Base-by-base conservation (phyloP, 2,329 filamentous ascomycete species). In the Aspergillus sergii region DNA sequence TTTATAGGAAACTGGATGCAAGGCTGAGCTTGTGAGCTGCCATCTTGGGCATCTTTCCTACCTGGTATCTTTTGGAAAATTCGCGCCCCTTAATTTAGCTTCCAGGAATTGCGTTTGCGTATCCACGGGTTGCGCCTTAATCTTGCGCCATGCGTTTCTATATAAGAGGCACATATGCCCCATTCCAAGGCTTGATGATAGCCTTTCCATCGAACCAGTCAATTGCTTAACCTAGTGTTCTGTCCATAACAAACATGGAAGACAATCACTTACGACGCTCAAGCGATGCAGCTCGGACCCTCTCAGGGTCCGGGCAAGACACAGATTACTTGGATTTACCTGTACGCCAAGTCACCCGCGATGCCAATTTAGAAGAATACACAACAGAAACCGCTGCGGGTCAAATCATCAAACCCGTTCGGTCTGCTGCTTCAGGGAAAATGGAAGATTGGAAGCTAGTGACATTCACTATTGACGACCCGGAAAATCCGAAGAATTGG, bases 401-500 rank as follows among this genome's bases (percentile, higher is more conserved):
- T n/a, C 81, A 86, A 59, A 91, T 92, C 66, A 81, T 86, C 28
- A 83, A 80, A 68, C 78, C 79, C 45, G 75, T 83, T 23, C 79
- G 78, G 68, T 87, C 91, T 4, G 85, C 89, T 55, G 81, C 81
- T 0, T 82, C 80, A 2, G 83, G 84, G 3, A 75, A 80, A 58
- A 75, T 82, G n/a, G 79, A 83, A 67, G 78, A 83, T 34, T 89
- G 86, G 72, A 86, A 89, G 62, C 80, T 91, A 11, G 88, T 91
- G 39, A 91, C 89, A 0, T 96, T 95, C 73, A 85, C 83, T 4
- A 84, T 89, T 3, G 81, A 88, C 63, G 92, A 95, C 74, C 85
- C 87, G 0, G 90, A 89, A 67, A 94, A 94, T 72, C 92, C 92
- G 0, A 94, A 94, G 83, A 95, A 94, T 77, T 95, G 91, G 91